These are phyloP conservation scores for Avena eriantha DNA, from an alignment of 176 grass and related monocot genomes.

Conservation along the genomic window DNA sequence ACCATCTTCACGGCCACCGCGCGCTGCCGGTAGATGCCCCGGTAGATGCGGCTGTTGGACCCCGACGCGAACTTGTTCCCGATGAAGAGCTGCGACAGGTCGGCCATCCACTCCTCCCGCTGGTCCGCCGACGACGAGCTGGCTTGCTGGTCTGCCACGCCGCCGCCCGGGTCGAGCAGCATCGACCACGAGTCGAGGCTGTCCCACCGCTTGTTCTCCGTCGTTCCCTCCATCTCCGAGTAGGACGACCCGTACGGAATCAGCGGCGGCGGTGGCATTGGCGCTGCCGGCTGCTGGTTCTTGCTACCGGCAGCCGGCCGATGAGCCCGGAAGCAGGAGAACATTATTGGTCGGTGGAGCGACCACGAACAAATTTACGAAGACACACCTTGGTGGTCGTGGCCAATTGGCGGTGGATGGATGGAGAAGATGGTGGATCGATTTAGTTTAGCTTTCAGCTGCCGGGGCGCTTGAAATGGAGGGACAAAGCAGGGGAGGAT, in stretches of 20 bases:
- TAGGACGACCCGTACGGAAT: neutral
- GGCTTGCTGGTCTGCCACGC: neutral
- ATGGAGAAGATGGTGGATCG: neutral
- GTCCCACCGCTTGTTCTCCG: constrained; percentile 75
- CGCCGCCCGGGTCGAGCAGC: constrained; percentile 52
- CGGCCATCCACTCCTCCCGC: constrained; percentile 73
- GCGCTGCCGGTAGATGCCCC: constrained; percentile 66
- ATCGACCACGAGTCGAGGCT: constrained; percentile 79
- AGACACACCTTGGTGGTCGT: no score
- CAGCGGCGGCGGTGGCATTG: neutral
- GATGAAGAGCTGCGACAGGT: constrained; percentile 70
- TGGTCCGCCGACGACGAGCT: neutral
- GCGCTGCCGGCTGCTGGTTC: neutral
- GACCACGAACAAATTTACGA: no score
- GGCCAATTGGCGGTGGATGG: neutral
- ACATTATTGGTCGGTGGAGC: constrained; percentile 13
- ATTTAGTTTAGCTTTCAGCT: neutral
- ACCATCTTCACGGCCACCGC: constrained; percentile 75
- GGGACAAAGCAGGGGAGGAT: neutral
- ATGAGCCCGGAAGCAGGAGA: constrained; percentile 42
- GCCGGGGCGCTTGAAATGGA: neutral
- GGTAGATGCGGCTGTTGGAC: constrained; percentile 68
- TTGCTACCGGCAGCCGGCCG: constrained; percentile 21
- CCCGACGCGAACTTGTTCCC: constrained; percentile 74
- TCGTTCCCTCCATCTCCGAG: constrained; percentile 48